Base-by-base conservation (phyloP, 345 rosid species). In the Erodium maritimum region DNA sequence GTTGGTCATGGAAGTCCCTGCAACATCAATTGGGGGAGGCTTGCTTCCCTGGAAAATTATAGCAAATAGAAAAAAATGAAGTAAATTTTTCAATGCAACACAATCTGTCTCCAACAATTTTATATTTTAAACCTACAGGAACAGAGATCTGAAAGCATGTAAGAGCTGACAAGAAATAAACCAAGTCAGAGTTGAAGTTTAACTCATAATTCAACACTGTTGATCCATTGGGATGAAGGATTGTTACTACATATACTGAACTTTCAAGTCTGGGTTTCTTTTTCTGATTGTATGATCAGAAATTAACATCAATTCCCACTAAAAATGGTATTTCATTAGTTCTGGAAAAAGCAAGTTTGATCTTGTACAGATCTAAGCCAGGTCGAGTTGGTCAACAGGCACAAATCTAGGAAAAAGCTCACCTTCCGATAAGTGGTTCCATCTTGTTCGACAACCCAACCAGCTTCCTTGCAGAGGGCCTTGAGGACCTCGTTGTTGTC, bases 341-440 rank as follows among this genome's bases (percentile, higher is more conserved):
- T n/a, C n/a, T n/a, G n/a, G n/a, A n/a, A n/a, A n/a, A n/a, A 42
- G 48, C 17, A 42, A 37, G 8, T 42, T 12, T 42, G 48, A 42
- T 11, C 48, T 12, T 16, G 12, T 7, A 29, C 8, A 29, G 34
- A 29, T 29, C 34, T 29, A 29, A 29, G n/a, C n/a, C 34, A 29
- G 34, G 34, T 21, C 45, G 23, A 61, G 14, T 18, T 23, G 23
- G 50, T 10, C 18, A 33, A 22, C 19, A 14, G 14, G 6, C 51
- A 61, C 62, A 68, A 57, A 59, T 46, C 50, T 18, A 57, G 12
- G 55, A 23, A 21, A 25, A 50, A 53, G 46, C 45, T 7, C 70
- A 93, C 99, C 95, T 87, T 93, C 51, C 99, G 95, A 61, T 87
- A 93, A 53, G 99, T 87, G 55, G 91, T 89, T 37, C 99, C 95